Conservation (phyloP, 805 yeast genomes). For the Torulaspora gathmanii region DNA sequence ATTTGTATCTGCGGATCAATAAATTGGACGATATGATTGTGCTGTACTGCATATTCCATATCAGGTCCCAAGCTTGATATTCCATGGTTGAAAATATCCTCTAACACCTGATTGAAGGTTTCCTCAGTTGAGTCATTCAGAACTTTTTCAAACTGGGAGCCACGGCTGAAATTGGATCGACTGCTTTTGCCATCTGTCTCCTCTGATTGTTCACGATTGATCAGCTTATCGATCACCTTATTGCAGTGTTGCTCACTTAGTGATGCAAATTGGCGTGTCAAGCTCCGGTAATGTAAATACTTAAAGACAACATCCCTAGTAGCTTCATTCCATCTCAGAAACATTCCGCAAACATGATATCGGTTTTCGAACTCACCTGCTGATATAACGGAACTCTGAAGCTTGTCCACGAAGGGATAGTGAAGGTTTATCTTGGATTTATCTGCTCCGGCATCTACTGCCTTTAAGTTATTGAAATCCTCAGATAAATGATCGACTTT, state of each 20-base stretch:
- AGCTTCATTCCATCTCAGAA: conserved; percentile 72
- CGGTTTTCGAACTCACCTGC: conserved; percentile 44
- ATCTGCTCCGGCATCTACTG: conserved; percentile 11
- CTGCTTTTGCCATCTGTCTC: background rate
- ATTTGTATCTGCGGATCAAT: conserved; percentile 81
- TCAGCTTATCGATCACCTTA: conserved; percentile 47
- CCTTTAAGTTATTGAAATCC: conserved; percentile 19
- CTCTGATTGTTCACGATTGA: conserved; percentile 28
- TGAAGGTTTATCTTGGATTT: conserved; percentile 24
- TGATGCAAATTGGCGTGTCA: conserved; percentile 41
- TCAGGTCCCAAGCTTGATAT: conserved; percentile 40
- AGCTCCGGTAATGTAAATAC: conserved; percentile 48
- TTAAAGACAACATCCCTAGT: conserved; percentile 60
- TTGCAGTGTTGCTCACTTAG: conserved; percentile 48
- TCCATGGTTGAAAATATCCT: conserved; percentile 45
- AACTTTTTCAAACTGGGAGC: conserved; percentile 5
- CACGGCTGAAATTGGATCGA: background rate
- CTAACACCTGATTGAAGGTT: conserved; percentile 12
- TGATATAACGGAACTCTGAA: conserved; percentile 5
- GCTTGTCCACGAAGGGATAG: conserved; percentile 30
- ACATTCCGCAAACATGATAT: conserved; percentile 66
- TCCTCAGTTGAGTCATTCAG: conserved; percentile 8
- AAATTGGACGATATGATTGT: conserved; percentile 61
- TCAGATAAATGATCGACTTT: conserved; percentile 20
- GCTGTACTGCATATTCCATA: conserved; percentile 38